Conservation (phyloP, 2,329 filamentous ascomycete species). For the Fusarium coffeatum region DNA sequence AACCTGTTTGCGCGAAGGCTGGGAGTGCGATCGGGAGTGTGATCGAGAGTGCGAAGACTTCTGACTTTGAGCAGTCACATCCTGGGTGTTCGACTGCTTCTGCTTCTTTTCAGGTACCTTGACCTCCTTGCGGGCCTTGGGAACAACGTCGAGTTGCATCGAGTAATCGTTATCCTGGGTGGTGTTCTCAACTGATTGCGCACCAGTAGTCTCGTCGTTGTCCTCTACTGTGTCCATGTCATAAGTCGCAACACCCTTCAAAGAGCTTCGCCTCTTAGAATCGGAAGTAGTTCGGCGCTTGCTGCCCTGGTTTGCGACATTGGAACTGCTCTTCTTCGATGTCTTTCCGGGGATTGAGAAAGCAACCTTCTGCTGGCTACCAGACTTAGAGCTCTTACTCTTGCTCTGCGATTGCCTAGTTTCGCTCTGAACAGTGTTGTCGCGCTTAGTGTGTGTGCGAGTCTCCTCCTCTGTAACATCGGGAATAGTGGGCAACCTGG, state of each 20-base stretch:
- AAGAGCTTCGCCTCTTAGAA: conserved; percentile 34
- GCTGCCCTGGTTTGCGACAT: conserved; percentile 57
- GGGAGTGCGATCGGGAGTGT: conserved; percentile 44
- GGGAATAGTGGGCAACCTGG: conserved; percentile 43
- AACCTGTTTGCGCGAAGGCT: conserved; percentile 43
- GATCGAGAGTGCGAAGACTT: conserved; percentile 45
- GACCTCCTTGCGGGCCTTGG: conserved; percentile 41
- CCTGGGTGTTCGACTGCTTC: conserved; percentile 35
- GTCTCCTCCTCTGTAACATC: conserved; percentile 48
- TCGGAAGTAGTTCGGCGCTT: conserved; percentile 52
- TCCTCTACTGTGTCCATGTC: conserved; percentile 48
- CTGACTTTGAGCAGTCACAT: conserved; percentile 42
- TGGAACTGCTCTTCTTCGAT: conserved; percentile 46
- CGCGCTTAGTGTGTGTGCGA: conserved; percentile 46
- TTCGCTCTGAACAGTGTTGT: conserved; percentile 47
- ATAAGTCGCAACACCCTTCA: conserved; percentile 39
- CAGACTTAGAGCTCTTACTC: conserved; percentile 44
- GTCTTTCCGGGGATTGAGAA: conserved; percentile 56
- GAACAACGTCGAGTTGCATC: conserved; percentile 49
- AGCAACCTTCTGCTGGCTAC: conserved; percentile 53
- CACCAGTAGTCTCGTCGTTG: conserved; percentile 52
- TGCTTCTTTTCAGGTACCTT: conserved; percentile 37
- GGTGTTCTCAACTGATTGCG: conserved; percentile 50
- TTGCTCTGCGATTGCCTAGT: conserved; percentile 47
- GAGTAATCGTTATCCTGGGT: conserved; percentile 52